These are phyloP conservation scores for Dictyostelium firmibasis DNA, from an alignment of 78 protist genomes.

Conservation along the genomic window DNA sequence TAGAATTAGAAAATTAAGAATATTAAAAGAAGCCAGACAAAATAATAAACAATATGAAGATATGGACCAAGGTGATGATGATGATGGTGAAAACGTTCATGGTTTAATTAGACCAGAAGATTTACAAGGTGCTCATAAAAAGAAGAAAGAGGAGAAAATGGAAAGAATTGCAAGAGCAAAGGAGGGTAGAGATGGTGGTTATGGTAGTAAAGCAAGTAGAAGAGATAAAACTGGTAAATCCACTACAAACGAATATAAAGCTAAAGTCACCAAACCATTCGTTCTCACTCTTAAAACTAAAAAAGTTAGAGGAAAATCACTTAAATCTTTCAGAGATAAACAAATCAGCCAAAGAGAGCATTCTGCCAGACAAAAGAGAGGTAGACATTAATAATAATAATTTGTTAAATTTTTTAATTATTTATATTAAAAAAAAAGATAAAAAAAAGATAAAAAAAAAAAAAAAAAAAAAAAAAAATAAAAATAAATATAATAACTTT, in stretches of 20 bases:
- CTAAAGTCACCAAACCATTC: conserved; percentile 40
- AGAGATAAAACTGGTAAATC: conserved; percentile 51
- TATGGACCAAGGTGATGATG: not conserved
- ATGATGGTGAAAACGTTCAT: conserved; percentile 10
- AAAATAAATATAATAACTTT: too few relatives aligned
- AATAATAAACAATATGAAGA: not conserved
- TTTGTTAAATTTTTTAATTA: not conserved
- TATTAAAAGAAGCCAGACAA: conserved; percentile 16
- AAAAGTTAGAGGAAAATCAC: conserved; percentile 24
- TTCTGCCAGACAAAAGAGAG: not conserved
- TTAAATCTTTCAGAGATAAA: conserved; percentile 37
- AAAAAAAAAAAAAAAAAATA: too few relatives aligned
- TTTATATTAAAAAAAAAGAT: too few relatives aligned
- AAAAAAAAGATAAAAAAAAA: too few relatives aligned
- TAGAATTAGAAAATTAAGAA: conserved; percentile 10
- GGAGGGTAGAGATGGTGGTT: conserved; percentile 74
- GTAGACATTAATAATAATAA: not conserved
- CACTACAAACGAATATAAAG: conserved; percentile 48
- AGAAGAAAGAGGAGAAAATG: not conserved
- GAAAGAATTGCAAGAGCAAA: conserved; percentile 36
- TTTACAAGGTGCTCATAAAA: conserved; percentile 37
- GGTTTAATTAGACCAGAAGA: conserved; percentile 26
- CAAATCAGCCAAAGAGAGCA: conserved; percentile 22
- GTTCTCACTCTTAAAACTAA: conserved; percentile 21
- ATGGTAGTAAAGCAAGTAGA: conserved; percentile 1